phyloP scores from a whole-genome alignment of 23 red algal genomes.

The Chondrus crispus region DNA sequence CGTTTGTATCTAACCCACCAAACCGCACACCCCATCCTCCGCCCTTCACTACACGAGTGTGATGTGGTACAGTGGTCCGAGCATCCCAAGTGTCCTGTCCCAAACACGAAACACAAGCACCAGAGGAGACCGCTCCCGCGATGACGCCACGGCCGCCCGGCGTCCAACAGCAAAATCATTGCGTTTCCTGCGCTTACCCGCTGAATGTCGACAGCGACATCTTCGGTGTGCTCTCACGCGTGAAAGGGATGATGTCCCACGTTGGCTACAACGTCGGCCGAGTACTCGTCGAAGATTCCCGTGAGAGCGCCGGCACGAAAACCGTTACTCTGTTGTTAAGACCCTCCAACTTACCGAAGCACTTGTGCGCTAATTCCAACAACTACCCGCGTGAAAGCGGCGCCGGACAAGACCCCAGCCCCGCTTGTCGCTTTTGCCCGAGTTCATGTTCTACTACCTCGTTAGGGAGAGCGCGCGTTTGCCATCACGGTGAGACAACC shows the following conservation, averaged over 20 bases:
- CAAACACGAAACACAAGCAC: too few species aligned
- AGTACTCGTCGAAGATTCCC: slow-evolving; percentile 2
- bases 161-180: not conserved
- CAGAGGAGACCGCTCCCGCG: too few species aligned
- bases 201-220: slow-evolving; percentile 31
- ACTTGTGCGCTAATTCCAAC: not conserved
- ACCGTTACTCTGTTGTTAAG: not conserved
- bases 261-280: slow-evolving; percentile 48
- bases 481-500: slow-evolving; percentile 19
- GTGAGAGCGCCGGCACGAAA: not conserved
- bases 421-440: slow-evolving; percentile 14
- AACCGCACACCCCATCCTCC: too few species aligned
- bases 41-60: too few species aligned
- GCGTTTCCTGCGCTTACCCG: slow-evolving; percentile 48
- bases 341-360: not conserved
- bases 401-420: not conserved
- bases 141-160: too few species aligned
- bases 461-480: slow-evolving; percentile 39
- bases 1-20: too few species aligned
- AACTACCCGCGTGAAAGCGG: not conserved
- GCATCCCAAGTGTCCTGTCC: too few species aligned
- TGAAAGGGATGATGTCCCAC: slow-evolving; percentile 30
- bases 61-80: too few species aligned
- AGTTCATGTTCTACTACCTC: slow-evolving; percentile 51
- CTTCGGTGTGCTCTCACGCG: not conserved